Base-by-base conservation (phyloP, 1,284 basidiomycete species). In the Ceratorhiza oryzae-sativae region DNA sequence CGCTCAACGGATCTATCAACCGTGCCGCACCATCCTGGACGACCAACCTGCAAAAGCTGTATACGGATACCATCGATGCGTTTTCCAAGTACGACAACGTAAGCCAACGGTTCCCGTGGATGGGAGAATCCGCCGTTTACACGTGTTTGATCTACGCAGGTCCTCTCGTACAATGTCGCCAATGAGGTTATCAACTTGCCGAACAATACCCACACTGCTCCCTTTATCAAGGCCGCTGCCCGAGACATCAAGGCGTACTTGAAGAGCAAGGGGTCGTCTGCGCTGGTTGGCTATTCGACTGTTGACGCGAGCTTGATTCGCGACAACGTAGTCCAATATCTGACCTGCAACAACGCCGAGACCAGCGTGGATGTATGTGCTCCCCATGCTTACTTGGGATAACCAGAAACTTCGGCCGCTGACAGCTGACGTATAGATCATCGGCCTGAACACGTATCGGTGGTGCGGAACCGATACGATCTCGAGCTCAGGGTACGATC, bases 181-280 rank as follows among this genome's bases (percentile, higher is more conserved):
- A 97, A 97, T 79, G 95, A 97, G 80, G 92, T 95, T 23, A 87
- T 95, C 75, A 87, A 85, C 45, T 79, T 78, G 20, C 71, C 83
- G 25, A 84, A 86, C 63, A 86, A 83, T 74, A 92, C 92, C 15
- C 82, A 81, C 51, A 88, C 90, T 15, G 88, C 89, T 10, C 86
- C 94, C 0, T 97, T 88, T 79, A 87, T 97, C 80, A 97, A 97
- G 80, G 94, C 94, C 46, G 94, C 94, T 23, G 93, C 93, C 25
- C 88, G 95, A 46, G 95, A 97, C 79, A 82, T 88, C 77, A 95
- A 90, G 80, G 87, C 94, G 1, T 97, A 95, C 81, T 34, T 70
- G 39, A 70, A 70, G 27, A 70, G 65, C 65, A 70, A 70, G 53
- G 65, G 65, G 1, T 70, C 65, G 18, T 56, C 51, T 12, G 65